Percentiles rank a stretch among this genome's conserved stretches.
Evolutionary conservation across 2,329 filamentous ascomycete species (phyloP).

Genomic region (Talaromyces sp.): DNA sequence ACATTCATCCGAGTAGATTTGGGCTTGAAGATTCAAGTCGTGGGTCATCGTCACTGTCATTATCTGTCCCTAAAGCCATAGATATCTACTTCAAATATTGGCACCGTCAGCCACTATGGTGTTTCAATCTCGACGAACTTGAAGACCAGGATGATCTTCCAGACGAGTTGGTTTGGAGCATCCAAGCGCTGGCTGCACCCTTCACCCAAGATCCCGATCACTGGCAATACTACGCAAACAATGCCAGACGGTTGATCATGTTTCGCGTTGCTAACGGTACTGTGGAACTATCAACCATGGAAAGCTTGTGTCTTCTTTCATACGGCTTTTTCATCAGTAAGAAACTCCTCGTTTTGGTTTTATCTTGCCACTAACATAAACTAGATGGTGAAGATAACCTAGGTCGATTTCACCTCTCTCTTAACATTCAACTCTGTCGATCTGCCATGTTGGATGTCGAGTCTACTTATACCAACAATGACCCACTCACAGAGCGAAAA

Average conservation of each 20-base stretch:
- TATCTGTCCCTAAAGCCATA: conserved; percentile 16
- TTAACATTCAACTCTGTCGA: conserved; percentile 48
- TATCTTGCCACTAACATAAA: neutral
- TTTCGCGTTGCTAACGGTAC: conserved; percentile 48
- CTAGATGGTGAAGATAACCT: conserved; percentile 46
- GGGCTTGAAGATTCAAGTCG: conserved; percentile 5
- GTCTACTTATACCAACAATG: conserved; percentile 33
- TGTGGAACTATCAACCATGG: conserved; percentile 46
- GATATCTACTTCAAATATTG: conserved; percentile 33
- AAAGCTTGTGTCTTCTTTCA: conserved; percentile 48
- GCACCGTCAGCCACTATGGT: conserved; percentile 35
- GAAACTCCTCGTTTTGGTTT: conserved; percentile 11
- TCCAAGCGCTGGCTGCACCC: conserved; percentile 27
- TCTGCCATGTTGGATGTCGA: conserved; percentile 47
- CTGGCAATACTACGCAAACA: conserved; percentile 32
- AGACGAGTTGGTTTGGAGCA: conserved; percentile 29
- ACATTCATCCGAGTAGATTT: neutral
- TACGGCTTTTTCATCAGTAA: conserved; percentile 49
- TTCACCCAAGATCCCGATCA: conserved; percentile 26
- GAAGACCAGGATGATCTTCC: conserved; percentile 22
- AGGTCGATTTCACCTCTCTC: conserved; percentile 48
- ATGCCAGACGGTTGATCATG: conserved; percentile 33
- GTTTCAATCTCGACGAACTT: conserved; percentile 29
- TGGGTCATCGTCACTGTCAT: conserved; percentile 13
- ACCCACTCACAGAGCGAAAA: conserved; percentile 40